Conservation (phyloP, 352 stramenopile species). For the Phytophthora constricta region DNA sequence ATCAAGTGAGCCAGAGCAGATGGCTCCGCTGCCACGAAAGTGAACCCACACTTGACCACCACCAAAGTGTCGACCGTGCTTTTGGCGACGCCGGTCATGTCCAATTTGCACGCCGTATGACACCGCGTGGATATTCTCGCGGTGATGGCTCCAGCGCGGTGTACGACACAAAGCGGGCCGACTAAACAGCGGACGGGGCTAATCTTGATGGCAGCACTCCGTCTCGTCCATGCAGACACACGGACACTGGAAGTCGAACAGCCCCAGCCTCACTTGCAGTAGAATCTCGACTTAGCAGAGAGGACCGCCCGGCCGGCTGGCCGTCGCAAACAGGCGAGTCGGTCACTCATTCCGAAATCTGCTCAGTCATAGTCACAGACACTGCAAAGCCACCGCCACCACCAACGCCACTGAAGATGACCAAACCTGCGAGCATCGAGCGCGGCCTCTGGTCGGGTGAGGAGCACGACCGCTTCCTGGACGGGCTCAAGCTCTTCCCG, state of each 20-base stretch:
- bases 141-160: constrained; percentile 7
- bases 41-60: neutral
- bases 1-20: neutral
- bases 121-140: neutral
- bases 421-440: constrained; percentile 35
- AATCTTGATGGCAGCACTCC: constrained; percentile 11
- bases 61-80: neutral
- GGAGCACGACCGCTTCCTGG: constrained; percentile 68
- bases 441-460: constrained; percentile 54
- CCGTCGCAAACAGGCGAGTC: neutral
- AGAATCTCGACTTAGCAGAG: too few species aligned
- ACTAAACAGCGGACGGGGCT: constrained; percentile 27
- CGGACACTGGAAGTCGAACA: too few species aligned
- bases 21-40: too few species aligned
- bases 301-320: too few species aligned
- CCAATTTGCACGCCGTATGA: neutral
- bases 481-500: constrained; percentile 55
- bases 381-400: constrained; percentile 4
- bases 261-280: too few species aligned
- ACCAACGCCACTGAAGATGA: constrained; percentile 6
- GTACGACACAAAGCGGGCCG: constrained; percentile 32
- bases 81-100: neutral
- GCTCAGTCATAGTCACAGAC: neutral
- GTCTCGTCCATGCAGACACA: constrained; percentile 8
- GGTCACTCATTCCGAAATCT: constrained; percentile 26